Evolutionary conservation across 2,329 filamentous ascomycete genomes (phyloP).

Genomic region (Fusarium coffeatum): DNA sequence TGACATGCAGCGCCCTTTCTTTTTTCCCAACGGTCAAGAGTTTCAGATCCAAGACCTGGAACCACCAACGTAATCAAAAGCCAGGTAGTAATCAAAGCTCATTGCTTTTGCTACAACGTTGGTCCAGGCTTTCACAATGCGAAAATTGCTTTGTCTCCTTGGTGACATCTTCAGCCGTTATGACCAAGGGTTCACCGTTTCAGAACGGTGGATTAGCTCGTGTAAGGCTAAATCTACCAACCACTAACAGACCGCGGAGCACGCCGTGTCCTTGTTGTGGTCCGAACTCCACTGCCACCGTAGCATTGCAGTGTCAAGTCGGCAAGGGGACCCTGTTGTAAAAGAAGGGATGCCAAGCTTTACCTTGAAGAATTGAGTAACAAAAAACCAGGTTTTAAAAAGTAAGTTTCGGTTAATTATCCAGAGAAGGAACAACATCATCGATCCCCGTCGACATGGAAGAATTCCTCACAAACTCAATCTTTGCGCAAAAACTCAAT

Average conservation of each 20-base stretch:
- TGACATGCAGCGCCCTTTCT: neutral
- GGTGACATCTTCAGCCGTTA: neutral
- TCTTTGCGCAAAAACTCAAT: neutral
- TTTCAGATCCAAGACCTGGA: neutral
- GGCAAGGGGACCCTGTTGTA: neutral
- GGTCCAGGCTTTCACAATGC: neutral
- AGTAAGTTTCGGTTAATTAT: neutral
- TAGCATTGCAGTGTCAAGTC: neutral
- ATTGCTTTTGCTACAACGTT: neutral
- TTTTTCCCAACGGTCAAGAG: neutral
- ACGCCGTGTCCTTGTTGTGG: neutral
- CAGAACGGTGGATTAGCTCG: neutral
- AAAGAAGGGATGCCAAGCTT: constrained; percentile 1
- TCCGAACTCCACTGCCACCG: neutral
- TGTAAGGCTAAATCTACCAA: neutral
- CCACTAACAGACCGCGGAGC: neutral
- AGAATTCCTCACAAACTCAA: neutral
- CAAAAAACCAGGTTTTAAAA: neutral
- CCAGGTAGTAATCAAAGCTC: neutral
- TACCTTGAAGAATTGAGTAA: neutral
- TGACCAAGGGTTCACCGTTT: neutral
- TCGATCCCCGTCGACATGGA: neutral
- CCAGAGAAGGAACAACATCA: neutral
- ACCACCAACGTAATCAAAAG: neutral
- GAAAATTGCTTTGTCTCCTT: neutral